Conservation (phyloP, 345 rosid species). For the Camelina hispida region DNA sequence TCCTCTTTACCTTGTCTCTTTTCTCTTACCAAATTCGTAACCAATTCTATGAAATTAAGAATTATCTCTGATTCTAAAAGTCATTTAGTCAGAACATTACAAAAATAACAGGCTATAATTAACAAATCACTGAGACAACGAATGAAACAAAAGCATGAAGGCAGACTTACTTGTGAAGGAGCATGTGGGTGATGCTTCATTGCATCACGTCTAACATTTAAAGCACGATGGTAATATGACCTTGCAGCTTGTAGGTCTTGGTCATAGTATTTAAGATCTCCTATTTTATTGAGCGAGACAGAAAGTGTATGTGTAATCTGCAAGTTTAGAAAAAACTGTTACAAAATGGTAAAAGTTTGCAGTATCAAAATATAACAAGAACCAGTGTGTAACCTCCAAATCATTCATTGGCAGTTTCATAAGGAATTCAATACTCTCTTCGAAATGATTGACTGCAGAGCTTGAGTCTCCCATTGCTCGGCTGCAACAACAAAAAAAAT, state of each 20-base stretch:
- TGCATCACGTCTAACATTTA: slow-evolving; percentile 81
- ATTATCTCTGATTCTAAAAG: too few relatives aligned
- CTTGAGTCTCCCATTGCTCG: slow-evolving; percentile 85
- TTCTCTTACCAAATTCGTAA: too few relatives aligned
- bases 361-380: slow-evolving; percentile 14
- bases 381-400: slow-evolving; percentile 64
- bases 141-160: slow-evolving; percentile 1
- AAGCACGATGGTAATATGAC: slow-evolving; percentile 72
- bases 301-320: slow-evolving; percentile 92
- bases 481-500: slow-evolving; percentile 53
- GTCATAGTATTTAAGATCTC: slow-evolving; percentile 91
- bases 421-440: slow-evolving; percentile 90
- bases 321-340: slow-evolving; percentile 23
- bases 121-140: slow-evolving; percentile 2
- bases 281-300: slow-evolving; percentile 94
- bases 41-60: too few relatives aligned
- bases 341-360: slow-evolving; percentile 10
- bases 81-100: too few relatives aligned
- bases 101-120: background rate
- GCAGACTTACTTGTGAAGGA: slow-evolving; percentile 74
- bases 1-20: too few relatives aligned
- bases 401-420: slow-evolving; percentile 72
- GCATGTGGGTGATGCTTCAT: slow-evolving; percentile 57
- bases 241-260: slow-evolving; percentile 85
- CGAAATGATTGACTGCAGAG: slow-evolving; percentile 76